Conservation (phyloP, 2,329 filamentous ascomycete genomes). For the Pseudogymnoascus sp. region DNA sequence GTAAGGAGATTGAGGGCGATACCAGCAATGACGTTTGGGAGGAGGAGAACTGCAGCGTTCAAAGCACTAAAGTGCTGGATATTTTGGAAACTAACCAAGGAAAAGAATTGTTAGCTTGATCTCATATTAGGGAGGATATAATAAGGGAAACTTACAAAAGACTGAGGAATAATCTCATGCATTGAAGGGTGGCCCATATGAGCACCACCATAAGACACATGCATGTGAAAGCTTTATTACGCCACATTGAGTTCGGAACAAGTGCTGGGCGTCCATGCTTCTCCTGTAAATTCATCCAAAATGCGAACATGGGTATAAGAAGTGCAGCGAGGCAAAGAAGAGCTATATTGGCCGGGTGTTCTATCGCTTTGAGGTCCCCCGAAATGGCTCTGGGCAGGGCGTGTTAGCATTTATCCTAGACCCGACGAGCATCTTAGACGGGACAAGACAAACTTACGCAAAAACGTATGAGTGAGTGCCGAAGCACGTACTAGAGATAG, state of each 20-base stretch:
- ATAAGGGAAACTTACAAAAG: background rate
- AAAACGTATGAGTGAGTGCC: background rate
- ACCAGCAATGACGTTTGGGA: slow-evolving; percentile 38
- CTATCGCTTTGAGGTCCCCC: slow-evolving; percentile 3
- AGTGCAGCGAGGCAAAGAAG: slow-evolving; percentile 22
- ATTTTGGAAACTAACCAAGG: slow-evolving; percentile 37
- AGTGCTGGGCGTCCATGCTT: slow-evolving; percentile 21
- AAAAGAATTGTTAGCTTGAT: background rate
- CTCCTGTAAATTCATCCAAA: slow-evolving; percentile 24
- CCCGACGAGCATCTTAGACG: background rate
- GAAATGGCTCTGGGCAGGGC: background rate
- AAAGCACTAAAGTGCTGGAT: slow-evolving; percentile 38
- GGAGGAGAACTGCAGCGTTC: slow-evolving; percentile 35
- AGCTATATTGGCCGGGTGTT: slow-evolving; percentile 20
- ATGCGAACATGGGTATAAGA: slow-evolving; percentile 21
- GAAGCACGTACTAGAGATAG: background rate
- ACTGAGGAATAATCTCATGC: background rate
- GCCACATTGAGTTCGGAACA: slow-evolving; percentile 30
- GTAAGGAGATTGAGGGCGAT: slow-evolving; percentile 34
- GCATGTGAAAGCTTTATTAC: slow-evolving; percentile 23
- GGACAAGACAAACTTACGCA: background rate
- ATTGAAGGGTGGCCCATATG: slow-evolving; percentile 19
- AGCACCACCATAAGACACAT: slow-evolving; percentile 28
- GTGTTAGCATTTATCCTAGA: background rate
- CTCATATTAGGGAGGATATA: background rate